phyloP scores from a whole-genome alignment of 2,329 filamentous ascomycete genomes.

The Tolypocladium capitatum region DNA sequence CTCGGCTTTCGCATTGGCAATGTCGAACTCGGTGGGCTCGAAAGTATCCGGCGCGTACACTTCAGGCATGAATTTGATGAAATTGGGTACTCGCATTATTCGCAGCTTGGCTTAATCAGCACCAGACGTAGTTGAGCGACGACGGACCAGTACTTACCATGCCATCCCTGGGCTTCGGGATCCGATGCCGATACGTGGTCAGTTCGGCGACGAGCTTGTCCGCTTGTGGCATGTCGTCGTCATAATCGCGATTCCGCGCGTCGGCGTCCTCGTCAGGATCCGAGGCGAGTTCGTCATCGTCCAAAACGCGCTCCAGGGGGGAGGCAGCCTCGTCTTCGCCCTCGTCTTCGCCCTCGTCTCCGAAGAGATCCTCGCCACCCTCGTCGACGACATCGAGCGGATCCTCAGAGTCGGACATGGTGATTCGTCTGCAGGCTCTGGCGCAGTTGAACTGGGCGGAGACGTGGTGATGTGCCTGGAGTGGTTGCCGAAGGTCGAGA shows the following conservation, averaged over 20 bases:
- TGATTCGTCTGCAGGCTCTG: background rate
- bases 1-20: constrained; percentile 38
- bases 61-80: constrained; percentile 56
- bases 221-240: constrained; percentile 31
- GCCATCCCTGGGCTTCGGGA: constrained; percentile 58
- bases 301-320: constrained; percentile 50
- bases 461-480: background rate
- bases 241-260: constrained; percentile 18
- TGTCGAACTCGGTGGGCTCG: constrained; percentile 42
- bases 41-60: constrained; percentile 55
- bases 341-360: constrained; percentile 47
- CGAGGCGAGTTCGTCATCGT: constrained; percentile 47
- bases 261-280: constrained; percentile 33
- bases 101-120: constrained; percentile 38
- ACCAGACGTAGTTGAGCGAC: background rate
- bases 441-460: background rate
- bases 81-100: constrained; percentile 57
- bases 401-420: constrained; percentile 46
- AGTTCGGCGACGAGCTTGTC: constrained; percentile 49
- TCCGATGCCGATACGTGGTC: constrained; percentile 53
- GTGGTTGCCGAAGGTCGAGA: background rate
- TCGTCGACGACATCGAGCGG: constrained; percentile 38
- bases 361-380: constrained; percentile 49
- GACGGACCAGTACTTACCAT: constrained; percentile 34
- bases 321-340: constrained; percentile 40